phyloP scores from a whole-genome alignment of 192 early-diverging fungal genomes.

The Linnemannia elongata region DNA sequence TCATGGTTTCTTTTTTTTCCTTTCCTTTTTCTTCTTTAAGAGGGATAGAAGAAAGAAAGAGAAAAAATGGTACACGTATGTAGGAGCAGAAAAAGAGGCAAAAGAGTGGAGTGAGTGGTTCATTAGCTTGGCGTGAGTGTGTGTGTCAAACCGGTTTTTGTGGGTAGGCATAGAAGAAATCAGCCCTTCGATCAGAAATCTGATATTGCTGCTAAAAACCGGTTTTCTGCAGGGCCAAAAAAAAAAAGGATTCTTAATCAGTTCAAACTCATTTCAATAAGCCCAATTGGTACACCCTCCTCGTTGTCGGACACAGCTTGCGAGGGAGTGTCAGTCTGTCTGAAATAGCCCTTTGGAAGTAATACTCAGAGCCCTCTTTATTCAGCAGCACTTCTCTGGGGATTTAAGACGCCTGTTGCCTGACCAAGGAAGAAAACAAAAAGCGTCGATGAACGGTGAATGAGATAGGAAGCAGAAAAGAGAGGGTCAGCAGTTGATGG shows the following conservation, averaged over 20 bases:
- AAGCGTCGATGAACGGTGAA: too few species aligned
- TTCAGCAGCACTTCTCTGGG: background rate
- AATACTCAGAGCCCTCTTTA: background rate
- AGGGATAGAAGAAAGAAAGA: too few species aligned
- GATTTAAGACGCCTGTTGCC: background rate
- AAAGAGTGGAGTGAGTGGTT: background rate
- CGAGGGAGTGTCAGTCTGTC: background rate
- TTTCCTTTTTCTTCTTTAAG: too few species aligned
- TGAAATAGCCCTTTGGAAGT: background rate
- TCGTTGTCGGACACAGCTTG: background rate
- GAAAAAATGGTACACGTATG: too few species aligned
- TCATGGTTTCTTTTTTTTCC: too few species aligned
- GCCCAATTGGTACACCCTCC: background rate
- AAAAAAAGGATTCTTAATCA: background rate
- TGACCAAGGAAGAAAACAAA: too few species aligned
- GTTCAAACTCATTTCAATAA: background rate
- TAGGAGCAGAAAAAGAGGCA: background rate
- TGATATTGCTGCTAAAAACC: background rate
- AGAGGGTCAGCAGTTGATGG: too few species aligned
- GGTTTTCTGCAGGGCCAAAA: background rate
- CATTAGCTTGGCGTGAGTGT: background rate
- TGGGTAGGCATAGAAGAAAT: background rate
- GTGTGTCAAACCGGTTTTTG: conserved; percentile 4
- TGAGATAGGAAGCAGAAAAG: too few species aligned
- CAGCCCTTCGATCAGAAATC: conserved; percentile 1